phyloP scores from a whole-genome alignment of 768 basidiomycete species.

The Gloeostereum incarnatum region DNA sequence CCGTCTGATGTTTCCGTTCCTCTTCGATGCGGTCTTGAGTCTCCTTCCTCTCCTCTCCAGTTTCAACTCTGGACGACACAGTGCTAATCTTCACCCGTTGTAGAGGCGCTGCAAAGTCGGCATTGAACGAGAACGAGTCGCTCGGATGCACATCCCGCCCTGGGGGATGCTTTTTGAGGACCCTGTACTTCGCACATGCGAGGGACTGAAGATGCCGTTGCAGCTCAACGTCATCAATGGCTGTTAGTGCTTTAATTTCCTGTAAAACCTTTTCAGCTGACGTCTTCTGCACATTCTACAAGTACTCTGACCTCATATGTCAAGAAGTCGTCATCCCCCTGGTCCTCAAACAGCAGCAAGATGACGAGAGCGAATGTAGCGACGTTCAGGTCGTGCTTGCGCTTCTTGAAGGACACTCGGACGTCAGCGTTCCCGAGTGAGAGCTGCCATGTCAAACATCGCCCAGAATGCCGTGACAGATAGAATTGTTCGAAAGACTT shows the following conservation, averaged over 20 bases:
- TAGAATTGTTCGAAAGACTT: conserved; percentile 87
- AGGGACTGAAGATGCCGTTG: conserved; percentile 93
- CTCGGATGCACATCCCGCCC: conserved; percentile 67
- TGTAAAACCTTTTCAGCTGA: no score
- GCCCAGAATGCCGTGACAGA: conserved; percentile 78
- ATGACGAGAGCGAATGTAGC: conserved; percentile 86
- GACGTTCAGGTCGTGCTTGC: conserved; percentile 85
- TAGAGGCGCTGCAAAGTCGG: conserved; percentile 67
- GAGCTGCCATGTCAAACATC: conserved; percentile 88
- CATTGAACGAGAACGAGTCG: conserved; percentile 89
- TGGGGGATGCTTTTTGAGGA: conserved; percentile 86
- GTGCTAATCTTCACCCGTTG: conserved; percentile 93
- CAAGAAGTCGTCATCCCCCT: conserved; percentile 58
- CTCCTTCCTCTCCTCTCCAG: conserved; percentile 77
- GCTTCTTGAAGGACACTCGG: conserved; percentile 66
- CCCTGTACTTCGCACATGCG: conserved; percentile 89
- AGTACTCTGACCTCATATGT: conserved; percentile 58
- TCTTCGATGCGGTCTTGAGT: conserved; percentile 88
- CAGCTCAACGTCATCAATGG: conserved; percentile 68
- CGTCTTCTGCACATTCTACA: no score
- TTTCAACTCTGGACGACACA: conserved; percentile 83
- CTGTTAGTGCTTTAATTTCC: conserved; percentile 78
- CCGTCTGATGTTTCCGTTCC: conserved; percentile 81
- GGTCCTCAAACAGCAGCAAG: conserved; percentile 76
- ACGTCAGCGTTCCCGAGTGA: conserved; percentile 89